Percentiles rank a stretch among this genome's conserved stretches.
phyloP scores from a whole-genome alignment of 345 rosid genomes.

The Rhodamnia argentea region DNA sequence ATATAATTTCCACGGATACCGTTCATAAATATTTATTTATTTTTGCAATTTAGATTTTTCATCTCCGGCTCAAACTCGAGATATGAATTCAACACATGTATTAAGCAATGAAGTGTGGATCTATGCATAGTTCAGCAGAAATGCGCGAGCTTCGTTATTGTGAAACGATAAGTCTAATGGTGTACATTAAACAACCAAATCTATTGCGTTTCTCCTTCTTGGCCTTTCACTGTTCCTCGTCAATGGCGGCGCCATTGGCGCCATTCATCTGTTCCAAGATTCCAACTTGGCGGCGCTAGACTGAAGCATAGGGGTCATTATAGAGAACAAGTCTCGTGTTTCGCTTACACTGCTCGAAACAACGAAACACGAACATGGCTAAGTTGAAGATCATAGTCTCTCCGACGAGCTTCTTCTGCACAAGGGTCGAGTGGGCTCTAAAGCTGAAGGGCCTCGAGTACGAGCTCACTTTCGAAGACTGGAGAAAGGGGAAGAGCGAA shows the following conservation, averaged over 20 bases:
- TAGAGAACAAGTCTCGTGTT: not conserved
- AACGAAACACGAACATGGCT: not conserved
- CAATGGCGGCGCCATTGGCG: not conserved
- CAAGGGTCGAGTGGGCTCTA: conserved; percentile 20
- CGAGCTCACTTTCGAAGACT: conserved; percentile 10
- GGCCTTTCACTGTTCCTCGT: not conserved
- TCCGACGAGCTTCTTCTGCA: conserved; percentile 1
- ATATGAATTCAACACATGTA: no score
- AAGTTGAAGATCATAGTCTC: conserved; percentile 12
- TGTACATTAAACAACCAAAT: not conserved
- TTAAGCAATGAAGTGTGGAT: no score
- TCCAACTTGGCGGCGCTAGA: not conserved
- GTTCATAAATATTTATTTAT: no score
- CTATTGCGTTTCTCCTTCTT: not conserved
- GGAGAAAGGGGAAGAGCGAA: conserved; percentile 12
- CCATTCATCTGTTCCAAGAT: not conserved
- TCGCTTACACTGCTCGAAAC: not conserved
- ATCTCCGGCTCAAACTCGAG: no score
- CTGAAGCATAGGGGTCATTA: not conserved
- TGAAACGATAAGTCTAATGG: no score
- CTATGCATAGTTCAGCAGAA: no score
- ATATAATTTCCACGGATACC: no score
- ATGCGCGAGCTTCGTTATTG: no score
- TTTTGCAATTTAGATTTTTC: no score
- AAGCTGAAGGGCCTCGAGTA: conserved; percentile 17